These are phyloP conservation scores for Ascochyta pisi DNA, from an alignment of 2,329 filamentous ascomycete species.

Conservation along the genomic window DNA sequence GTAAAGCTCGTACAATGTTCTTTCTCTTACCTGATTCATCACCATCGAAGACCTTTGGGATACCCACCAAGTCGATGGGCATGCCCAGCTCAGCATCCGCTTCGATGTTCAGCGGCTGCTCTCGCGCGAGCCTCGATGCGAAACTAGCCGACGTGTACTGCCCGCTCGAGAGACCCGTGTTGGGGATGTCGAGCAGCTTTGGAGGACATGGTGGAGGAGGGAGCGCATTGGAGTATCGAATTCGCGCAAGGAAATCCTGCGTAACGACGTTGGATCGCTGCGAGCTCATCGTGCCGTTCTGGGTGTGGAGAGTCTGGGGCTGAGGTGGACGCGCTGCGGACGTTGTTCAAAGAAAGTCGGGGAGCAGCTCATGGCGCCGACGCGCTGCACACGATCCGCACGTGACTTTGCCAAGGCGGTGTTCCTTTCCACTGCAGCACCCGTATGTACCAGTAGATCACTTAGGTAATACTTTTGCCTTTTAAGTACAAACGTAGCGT, in stretches of 20 bases:
- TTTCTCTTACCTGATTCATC: conserved; percentile 82
- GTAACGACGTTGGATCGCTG: conserved; percentile 61
- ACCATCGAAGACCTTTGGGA: conserved; percentile 92
- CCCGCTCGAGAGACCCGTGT: conserved; percentile 82
- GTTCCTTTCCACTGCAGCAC: not conserved
- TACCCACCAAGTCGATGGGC: conserved; percentile 93
- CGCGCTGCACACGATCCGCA: conserved; percentile 22
- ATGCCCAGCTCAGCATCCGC: conserved; percentile 97
- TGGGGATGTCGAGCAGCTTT: conserved; percentile 96
- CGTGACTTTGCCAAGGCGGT: conserved; percentile 15
- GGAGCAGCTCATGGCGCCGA: conserved; percentile 27
- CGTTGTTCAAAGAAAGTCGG: conserved; percentile 38
- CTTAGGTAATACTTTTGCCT: no score
- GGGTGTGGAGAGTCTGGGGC: conserved; percentile 1
- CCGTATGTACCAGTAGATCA: not conserved
- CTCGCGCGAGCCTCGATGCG: conserved; percentile 84
- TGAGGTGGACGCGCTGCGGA: conserved; percentile 16
- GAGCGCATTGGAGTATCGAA: conserved; percentile 93
- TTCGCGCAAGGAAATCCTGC: conserved; percentile 96
- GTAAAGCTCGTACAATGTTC: conserved; percentile 10
- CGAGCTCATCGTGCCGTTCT: conserved; percentile 33
- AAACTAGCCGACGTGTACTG: conserved; percentile 92
- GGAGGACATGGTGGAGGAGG: conserved; percentile 93
- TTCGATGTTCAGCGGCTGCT: conserved; percentile 95
- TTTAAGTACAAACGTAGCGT: not conserved